Percentiles rank a stretch among this genome's conserved stretches.
Conservation (phyloP, 1,139 yeast species). For the Candida labiduridarum region DNA sequence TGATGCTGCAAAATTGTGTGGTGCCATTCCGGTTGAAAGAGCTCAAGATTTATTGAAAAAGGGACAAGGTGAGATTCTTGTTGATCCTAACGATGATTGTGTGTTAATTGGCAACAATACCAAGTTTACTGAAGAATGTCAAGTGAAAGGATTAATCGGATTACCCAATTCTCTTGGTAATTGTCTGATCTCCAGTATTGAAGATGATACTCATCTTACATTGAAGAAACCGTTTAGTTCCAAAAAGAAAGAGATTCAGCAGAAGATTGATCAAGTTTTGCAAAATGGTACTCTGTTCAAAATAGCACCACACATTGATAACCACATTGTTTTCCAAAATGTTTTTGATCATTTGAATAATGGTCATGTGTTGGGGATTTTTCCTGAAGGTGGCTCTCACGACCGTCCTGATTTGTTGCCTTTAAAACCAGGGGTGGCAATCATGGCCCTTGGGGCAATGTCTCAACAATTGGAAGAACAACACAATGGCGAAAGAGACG, state of each 20-base stretch:
- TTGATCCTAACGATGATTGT: constrained; percentile 31
- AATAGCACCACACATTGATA: constrained; percentile 66
- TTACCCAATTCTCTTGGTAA: constrained; percentile 62
- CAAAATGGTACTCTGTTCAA: constrained; percentile 53
- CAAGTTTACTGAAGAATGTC: constrained; percentile 46
- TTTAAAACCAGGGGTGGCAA: constrained; percentile 51
- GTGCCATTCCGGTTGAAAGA: constrained; percentile 73
- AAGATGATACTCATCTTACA: constrained; percentile 54
- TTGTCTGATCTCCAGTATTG: constrained; percentile 53
- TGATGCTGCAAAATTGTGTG: constrained; percentile 54
- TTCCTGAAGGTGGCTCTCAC: constrained; percentile 62
- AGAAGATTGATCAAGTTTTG: constrained; percentile 39
- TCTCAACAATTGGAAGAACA: constrained; percentile 25
- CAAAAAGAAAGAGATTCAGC: constrained; percentile 22
- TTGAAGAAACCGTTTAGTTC: constrained; percentile 52
- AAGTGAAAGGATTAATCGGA: constrained; percentile 60
- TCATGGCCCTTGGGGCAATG: constrained; percentile 51
- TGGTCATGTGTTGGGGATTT: constrained; percentile 65
- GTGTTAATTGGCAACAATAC: constrained; percentile 48
- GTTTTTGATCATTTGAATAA: constrained; percentile 64
- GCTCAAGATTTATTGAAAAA: constrained; percentile 63
- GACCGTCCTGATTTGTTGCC: constrained; percentile 44
- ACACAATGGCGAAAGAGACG: constrained; percentile 3
- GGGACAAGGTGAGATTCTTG: constrained; percentile 49
- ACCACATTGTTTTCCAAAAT: constrained; percentile 57